Evolutionary conservation across 2,329 filamentous ascomycete species (phyloP), one percentile per base, ranked within the genome.

Genomic region (Plectosphaerella sp.): DNA sequence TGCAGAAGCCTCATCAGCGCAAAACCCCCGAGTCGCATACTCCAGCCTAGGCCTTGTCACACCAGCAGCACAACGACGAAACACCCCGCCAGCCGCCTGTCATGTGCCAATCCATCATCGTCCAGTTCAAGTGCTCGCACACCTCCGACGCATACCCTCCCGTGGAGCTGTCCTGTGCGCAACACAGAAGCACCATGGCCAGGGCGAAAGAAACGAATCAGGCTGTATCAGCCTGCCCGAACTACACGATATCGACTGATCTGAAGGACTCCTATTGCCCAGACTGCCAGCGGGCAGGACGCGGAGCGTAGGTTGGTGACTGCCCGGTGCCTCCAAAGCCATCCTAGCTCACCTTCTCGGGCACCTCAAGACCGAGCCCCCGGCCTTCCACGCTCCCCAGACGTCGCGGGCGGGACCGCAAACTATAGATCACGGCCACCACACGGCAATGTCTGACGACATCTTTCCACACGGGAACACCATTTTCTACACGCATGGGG

Each of bases 231-330:
- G 35, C 41, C 24, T 36, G 49, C 9, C 35, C 43, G 20, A 33
- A 25, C 25, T 49, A 43, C 48, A 43, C n/a, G 10, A 24, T 42
- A 22, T 16, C 18, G 22, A n/a, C 11, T 18, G 39, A 49, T n/a
- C 3, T 33, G 8, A 33, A 49, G 39, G 48, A 49, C 15, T 42
- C 37, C 5, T 46, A 24, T 36, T 56, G 55, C 33, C 50, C 45
- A 28, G 41, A 33, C 12, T 56, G 54, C 47, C 49, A 54, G 37
- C 16, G 20, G n/a, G 36, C 49, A 18, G 54, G 53, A 7, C 45
- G 49, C 37, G 35, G 35, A 50, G 43, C 52, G 54, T 57, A 57
- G 55, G 54, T 57, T 42, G 52, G 55, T 56, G 41, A 46, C 49
- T 39, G 35, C 12, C 36, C 45, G 45, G 42, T 42, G 8, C 35